These are phyloP conservation scores for Claviceps digitariae DNA, from an alignment of 2,329 filamentous ascomycete species.

Conservation along the genomic window DNA sequence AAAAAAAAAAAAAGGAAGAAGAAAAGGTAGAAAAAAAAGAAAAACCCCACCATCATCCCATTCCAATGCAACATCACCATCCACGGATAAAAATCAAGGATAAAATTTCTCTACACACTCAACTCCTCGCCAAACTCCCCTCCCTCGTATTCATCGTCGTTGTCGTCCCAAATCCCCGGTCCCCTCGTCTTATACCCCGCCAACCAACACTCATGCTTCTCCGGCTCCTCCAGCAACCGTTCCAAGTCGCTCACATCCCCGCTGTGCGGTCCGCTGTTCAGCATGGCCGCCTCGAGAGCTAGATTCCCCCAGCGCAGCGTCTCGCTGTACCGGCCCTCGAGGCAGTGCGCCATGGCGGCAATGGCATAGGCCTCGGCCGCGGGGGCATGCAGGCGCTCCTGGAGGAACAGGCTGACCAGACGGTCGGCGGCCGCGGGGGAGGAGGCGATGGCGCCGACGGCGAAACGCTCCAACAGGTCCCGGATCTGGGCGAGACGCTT, in stretches of 20 bases:
- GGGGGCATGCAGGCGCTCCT: slow-evolving; percentile 23
- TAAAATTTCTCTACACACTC: no score
- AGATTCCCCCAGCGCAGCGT: slow-evolving; percentile 24
- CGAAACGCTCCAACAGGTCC: neutral
- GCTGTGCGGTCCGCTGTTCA: slow-evolving; percentile 5
- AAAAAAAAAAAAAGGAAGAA: neutral
- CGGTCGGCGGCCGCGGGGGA: slow-evolving; percentile 25
- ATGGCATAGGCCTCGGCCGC: slow-evolving; percentile 23
- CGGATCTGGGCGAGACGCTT: slow-evolving; percentile 22
- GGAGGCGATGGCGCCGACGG: slow-evolving; percentile 8
- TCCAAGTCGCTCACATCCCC: neutral
- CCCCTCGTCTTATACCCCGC: neutral
- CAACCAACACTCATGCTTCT: slow-evolving; percentile 6
- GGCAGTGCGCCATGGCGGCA: slow-evolving; percentile 26
- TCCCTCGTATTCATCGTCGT: no score
- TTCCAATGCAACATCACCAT: no score
- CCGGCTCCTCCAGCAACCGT: slow-evolving; percentile 1
- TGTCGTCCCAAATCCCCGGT: neutral
- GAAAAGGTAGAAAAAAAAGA: neutral
- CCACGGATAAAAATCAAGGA: no score
- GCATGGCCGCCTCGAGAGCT: slow-evolving; percentile 23
- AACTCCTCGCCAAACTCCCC: no score
- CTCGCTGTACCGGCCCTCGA: slow-evolving; percentile 23
- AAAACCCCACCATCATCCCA: no score
- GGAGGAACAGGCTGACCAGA: slow-evolving; percentile 24